phyloP scores from a whole-genome alignment of 768 basidiomycete genomes.

The Naganishia friedmannii region DNA sequence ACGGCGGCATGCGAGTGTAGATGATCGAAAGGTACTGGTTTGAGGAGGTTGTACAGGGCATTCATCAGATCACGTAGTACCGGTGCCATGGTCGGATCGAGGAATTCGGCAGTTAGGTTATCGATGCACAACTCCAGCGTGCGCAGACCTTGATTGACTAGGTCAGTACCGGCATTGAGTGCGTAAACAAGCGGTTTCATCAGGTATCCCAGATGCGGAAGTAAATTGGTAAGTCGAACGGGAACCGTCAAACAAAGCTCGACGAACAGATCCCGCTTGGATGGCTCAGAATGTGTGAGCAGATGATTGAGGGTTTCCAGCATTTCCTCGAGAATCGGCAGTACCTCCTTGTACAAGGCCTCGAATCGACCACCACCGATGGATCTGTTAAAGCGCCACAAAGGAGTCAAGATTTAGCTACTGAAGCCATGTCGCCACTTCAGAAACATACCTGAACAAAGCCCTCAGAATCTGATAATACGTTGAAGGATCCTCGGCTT shows the following conservation, averaged over 20 bases:
- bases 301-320: slow-evolving; percentile 90
- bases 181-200: slow-evolving; percentile 95
- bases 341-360: slow-evolving; percentile 87
- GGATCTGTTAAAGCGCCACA: slow-evolving; percentile 33
- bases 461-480: slow-evolving; percentile 89
- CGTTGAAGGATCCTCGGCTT: slow-evolving; percentile 81
- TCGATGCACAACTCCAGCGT: slow-evolving; percentile 99
- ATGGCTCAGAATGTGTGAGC: slow-evolving; percentile 66
- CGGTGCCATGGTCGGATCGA: slow-evolving; percentile 89
- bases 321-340: slow-evolving; percentile 95
- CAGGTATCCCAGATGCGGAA: slow-evolving; percentile 88
- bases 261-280: slow-evolving; percentile 83
- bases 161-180: slow-evolving; percentile 77
- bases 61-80: slow-evolving; percentile 92
- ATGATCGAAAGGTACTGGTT: slow-evolving; percentile 79
- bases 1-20: slow-evolving; percentile 90
- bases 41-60: slow-evolving; percentile 83
- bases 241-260: slow-evolving; percentile 97
- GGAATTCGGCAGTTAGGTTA: slow-evolving; percentile 94
- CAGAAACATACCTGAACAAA: slow-evolving; percentile 83
- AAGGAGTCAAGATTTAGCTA: not conserved
- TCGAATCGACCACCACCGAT: slow-evolving; percentile 87
- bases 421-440: not conserved
- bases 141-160: slow-evolving; percentile 89
- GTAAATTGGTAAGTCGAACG: slow-evolving; percentile 85